Conservation (phyloP, 805 yeast species). For the Starmerella bombi region DNA sequence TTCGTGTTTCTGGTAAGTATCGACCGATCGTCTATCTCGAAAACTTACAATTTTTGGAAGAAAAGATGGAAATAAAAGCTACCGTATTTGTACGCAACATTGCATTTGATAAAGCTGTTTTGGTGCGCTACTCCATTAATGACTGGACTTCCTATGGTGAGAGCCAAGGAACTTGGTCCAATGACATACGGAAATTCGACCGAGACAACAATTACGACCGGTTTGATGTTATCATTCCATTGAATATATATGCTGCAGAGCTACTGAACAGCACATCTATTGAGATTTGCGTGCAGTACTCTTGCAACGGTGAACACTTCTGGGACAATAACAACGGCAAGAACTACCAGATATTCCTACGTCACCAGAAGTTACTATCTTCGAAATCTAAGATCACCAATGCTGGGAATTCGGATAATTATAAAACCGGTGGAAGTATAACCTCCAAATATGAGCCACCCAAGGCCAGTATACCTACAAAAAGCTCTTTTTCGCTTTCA, state of each 20-base stretch:
- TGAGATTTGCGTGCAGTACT: slow-evolving; percentile 47
- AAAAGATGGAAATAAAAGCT: slow-evolving; percentile 50
- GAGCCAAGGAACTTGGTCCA: slow-evolving; percentile 47
- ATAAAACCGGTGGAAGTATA: too few species aligned
- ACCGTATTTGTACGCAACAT: slow-evolving; percentile 67
- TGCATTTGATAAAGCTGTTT: slow-evolving; percentile 52
- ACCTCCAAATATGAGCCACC: too few species aligned
- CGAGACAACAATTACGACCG: slow-evolving; percentile 38
- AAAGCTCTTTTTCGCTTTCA: too few species aligned
- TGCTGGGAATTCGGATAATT: too few species aligned
- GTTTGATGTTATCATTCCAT: slow-evolving; percentile 48
- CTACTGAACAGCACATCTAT: slow-evolving; percentile 27
- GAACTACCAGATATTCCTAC: slow-evolving; percentile 46
- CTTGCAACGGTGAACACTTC: slow-evolving; percentile 36
- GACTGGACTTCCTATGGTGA: slow-evolving; percentile 66
- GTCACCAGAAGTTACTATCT: slow-evolving; percentile 14
- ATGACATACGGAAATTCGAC: slow-evolving; percentile 33
- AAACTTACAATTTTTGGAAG: slow-evolving; percentile 43
- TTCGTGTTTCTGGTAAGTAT: slow-evolving; percentile 14
- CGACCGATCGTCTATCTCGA: slow-evolving; percentile 48
- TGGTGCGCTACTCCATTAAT: slow-evolving; percentile 62
- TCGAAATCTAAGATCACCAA: too few species aligned
- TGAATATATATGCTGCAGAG: slow-evolving; percentile 14
- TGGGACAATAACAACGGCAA: slow-evolving; percentile 65
- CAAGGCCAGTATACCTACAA: too few species aligned